Conservation (phyloP, 768 basidiomycete species). For the Crucibulum laeve region DNA sequence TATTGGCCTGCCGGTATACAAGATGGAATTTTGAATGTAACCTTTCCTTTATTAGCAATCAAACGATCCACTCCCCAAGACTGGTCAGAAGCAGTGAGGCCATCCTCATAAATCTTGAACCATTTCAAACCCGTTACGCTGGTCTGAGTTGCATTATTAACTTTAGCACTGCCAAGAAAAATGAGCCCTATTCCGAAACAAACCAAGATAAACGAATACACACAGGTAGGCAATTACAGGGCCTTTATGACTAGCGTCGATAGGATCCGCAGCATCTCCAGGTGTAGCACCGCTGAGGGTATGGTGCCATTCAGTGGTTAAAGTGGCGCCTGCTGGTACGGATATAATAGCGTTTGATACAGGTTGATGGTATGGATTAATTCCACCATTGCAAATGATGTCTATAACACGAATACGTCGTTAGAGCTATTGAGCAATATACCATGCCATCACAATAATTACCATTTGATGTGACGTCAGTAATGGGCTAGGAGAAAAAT, state of each 20-base stretch:
- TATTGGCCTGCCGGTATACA: constrained; percentile 46
- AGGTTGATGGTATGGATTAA: constrained; percentile 40
- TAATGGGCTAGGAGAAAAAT: constrained; percentile 4
- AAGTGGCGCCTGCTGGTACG: constrained; percentile 39
- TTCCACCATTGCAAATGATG: constrained; percentile 48
- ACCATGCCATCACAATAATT: not conserved
- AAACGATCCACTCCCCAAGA: constrained; percentile 44
- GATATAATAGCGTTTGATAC: constrained; percentile 33
- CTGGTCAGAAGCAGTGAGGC: constrained; percentile 20
- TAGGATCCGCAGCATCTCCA: constrained; percentile 28
- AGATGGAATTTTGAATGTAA: constrained; percentile 38
- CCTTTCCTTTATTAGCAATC: constrained; percentile 45
- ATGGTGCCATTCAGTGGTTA: constrained; percentile 43
- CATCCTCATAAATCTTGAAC: constrained; percentile 53
- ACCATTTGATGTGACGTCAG: constrained; percentile 38
- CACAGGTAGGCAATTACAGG: constrained; percentile 50
- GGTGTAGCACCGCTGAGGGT: constrained; percentile 29
- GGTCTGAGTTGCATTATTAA: constrained; percentile 38
- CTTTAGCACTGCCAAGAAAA: constrained; percentile 34
- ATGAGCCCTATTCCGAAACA: not conserved
- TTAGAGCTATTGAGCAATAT: not conserved
- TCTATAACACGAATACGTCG: constrained; percentile 11
- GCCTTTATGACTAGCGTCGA: constrained; percentile 37
- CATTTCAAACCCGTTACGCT: constrained; percentile 44
- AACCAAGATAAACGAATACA: constrained; percentile 11